These are phyloP conservation scores for Aspergillus sp. DNA, from an alignment of 2,329 filamentous ascomycete genomes.

Conservation along the genomic window DNA sequence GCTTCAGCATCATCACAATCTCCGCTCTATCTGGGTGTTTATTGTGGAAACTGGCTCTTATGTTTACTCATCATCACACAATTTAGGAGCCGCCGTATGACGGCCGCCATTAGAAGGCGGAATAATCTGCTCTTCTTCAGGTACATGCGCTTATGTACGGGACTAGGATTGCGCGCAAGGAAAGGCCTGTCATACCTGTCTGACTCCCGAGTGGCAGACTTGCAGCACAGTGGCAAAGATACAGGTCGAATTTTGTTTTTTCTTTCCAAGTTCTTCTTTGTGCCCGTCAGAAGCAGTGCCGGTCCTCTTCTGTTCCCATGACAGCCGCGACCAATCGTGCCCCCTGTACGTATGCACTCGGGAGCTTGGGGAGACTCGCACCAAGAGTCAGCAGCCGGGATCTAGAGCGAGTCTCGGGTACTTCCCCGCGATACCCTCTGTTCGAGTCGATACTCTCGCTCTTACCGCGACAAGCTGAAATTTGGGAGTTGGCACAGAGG, in stretches of 20 bases:
- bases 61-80: background rate
- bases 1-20: too few species aligned
- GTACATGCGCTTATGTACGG: background rate
- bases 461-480: slow-evolving; percentile 1
- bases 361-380: background rate
- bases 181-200: background rate
- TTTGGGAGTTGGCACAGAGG: background rate
- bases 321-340: background rate
- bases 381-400: background rate
- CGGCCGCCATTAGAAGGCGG: background rate
- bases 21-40: background rate
- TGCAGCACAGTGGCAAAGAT: background rate
- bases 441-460: background rate
- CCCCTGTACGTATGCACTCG: background rate
- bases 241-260: background rate
- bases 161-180: background rate
- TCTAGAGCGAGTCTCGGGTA: background rate
- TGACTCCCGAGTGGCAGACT: background rate
- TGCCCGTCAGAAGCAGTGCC: background rate
- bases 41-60: background rate
- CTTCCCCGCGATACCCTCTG: background rate
- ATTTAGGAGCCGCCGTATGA: background rate
- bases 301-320: background rate
- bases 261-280: background rate
- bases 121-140: background rate